Percentiles rank a stretch among this genome's conserved stretches.
These are phyloP conservation scores for Gossypium sturtianum DNA, from an alignment of 345 rosid genomes.

Conservation along the genomic window DNA sequence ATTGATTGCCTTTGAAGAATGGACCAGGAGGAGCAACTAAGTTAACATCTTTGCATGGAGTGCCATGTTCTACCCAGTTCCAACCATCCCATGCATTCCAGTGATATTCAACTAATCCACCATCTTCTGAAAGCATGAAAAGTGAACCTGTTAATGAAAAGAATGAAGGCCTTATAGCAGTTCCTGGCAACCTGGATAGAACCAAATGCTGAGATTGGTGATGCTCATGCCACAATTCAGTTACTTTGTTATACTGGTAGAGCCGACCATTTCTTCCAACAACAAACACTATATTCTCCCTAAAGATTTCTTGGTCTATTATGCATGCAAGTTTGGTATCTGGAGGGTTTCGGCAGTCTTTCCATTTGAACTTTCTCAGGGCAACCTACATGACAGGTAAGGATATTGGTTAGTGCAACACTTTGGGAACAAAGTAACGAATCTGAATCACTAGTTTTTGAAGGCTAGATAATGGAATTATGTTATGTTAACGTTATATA, in stretches of 20 bases:
- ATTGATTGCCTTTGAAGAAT: conserved; percentile 43
- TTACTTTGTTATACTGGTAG: conserved; percentile 62
- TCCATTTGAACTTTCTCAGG: conserved; percentile 54
- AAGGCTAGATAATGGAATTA: background rate
- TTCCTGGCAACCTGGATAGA: conserved; percentile 44
- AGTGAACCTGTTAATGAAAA: conserved; percentile 51
- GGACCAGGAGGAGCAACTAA: conserved; percentile 58
- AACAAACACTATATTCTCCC: conserved; percentile 47
- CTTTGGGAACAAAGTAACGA: background rate
- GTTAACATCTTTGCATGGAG: conserved; percentile 44
- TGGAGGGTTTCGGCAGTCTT: conserved; percentile 52
- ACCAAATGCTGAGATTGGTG: conserved; percentile 57
- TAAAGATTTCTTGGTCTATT: conserved; percentile 54
- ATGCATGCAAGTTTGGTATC: conserved; percentile 49
- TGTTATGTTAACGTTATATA: background rate
- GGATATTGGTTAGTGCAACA: background rate
- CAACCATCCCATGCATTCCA: conserved; percentile 62
- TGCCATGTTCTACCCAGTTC: conserved; percentile 69
- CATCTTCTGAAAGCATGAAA: conserved; percentile 55
- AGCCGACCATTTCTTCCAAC: conserved; percentile 43
- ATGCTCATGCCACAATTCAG: conserved; percentile 63
- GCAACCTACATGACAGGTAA: conserved; percentile 38
- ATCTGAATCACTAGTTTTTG: background rate
- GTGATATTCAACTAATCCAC: conserved; percentile 61
- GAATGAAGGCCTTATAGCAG: conserved; percentile 39